These are phyloP conservation scores for Diaporthe citriasiana DNA, from an alignment of 2,329 filamentous ascomycete genomes.

Conservation along the genomic window DNA sequence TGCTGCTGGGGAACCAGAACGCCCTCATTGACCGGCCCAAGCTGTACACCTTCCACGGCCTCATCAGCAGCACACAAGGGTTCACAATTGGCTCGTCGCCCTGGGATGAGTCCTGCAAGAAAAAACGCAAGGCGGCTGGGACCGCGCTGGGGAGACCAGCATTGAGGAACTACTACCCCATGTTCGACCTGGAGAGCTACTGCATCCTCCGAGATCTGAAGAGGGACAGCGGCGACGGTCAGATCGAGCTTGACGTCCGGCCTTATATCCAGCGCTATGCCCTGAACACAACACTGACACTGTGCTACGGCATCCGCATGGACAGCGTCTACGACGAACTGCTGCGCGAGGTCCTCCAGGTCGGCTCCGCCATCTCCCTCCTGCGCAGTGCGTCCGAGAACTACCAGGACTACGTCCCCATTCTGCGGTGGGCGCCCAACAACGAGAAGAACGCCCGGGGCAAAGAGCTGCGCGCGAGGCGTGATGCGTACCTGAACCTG, in stretches of 20 bases:
- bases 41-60: constrained; percentile 67
- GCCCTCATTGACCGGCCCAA: constrained; percentile 65
- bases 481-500: constrained; percentile 64
- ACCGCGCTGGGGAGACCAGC: constrained; percentile 61
- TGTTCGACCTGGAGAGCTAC: constrained; percentile 68
- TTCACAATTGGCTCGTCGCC: constrained; percentile 69
- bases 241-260: constrained; percentile 59
- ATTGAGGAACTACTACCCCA: constrained; percentile 62
- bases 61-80: constrained; percentile 65
- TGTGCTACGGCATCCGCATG: constrained; percentile 69
- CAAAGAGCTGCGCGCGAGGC: constrained; percentile 61
- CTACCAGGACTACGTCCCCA: constrained; percentile 66
- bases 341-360: constrained; percentile 65
- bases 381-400: constrained; percentile 66
- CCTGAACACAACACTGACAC: constrained; percentile 66
- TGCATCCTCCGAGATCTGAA: constrained; percentile 64
- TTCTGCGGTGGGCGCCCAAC: constrained; percentile 64
- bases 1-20: constrained; percentile 63
- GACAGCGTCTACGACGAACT: constrained; percentile 65
- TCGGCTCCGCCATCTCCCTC: constrained; percentile 65
- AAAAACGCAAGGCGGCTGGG: constrained; percentile 65
- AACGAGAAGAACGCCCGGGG: constrained; percentile 64
- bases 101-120: constrained; percentile 67
- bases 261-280: constrained; percentile 68
- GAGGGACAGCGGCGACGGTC: constrained; percentile 58